Percentiles rank a stretch among this genome's conserved stretches.
These are phyloP conservation scores for Yamadazyma diddensiae DNA, from an alignment of 1,139 yeast genomes.

Conservation along the genomic window DNA sequence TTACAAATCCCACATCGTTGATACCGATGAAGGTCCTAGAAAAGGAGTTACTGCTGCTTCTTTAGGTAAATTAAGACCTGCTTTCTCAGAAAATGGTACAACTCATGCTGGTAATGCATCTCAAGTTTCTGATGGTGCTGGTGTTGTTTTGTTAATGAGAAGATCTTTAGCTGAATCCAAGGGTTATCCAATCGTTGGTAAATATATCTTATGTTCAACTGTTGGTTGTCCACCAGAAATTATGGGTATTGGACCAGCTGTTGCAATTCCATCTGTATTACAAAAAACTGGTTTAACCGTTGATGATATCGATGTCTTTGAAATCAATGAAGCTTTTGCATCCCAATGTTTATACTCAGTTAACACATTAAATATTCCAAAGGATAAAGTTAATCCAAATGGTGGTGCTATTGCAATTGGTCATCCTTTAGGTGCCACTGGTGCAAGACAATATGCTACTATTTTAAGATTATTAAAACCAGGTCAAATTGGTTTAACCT, in stretches of 20 bases:
- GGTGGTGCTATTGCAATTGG: slow-evolving; percentile 98
- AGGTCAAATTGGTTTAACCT: slow-evolving; percentile 85
- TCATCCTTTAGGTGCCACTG: slow-evolving; percentile 94
- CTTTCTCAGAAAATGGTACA: slow-evolving; percentile 78
- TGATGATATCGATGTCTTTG: slow-evolving; percentile 71
- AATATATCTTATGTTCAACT: slow-evolving; percentile 70
- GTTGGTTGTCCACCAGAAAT: slow-evolving; percentile 96
- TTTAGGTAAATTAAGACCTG: slow-evolving; percentile 74
- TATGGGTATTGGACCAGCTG: slow-evolving; percentile 97
- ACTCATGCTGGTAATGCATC: slow-evolving; percentile 97
- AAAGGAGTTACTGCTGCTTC: slow-evolving; percentile 78
- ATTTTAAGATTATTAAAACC: slow-evolving; percentile 72
- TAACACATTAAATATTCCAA: slow-evolving; percentile 61
- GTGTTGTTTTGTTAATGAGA: slow-evolving; percentile 81
- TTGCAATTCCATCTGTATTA: slow-evolving; percentile 83
- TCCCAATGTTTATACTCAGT: slow-evolving; percentile 86
- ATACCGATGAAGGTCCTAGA: slow-evolving; percentile 90
- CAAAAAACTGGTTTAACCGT: slow-evolving; percentile 59
- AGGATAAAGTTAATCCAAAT: slow-evolving; percentile 75
- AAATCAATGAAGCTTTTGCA: slow-evolving; percentile 95
- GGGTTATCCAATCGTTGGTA: slow-evolving; percentile 65
- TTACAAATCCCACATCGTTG: slow-evolving; percentile 47
- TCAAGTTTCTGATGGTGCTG: slow-evolving; percentile 94
- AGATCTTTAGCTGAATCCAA: slow-evolving; percentile 81
- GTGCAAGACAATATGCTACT: slow-evolving; percentile 93